Evolutionary conservation across 306 rosid genomes (phyloP).

Genomic region (Prunus armeniaca): DNA sequence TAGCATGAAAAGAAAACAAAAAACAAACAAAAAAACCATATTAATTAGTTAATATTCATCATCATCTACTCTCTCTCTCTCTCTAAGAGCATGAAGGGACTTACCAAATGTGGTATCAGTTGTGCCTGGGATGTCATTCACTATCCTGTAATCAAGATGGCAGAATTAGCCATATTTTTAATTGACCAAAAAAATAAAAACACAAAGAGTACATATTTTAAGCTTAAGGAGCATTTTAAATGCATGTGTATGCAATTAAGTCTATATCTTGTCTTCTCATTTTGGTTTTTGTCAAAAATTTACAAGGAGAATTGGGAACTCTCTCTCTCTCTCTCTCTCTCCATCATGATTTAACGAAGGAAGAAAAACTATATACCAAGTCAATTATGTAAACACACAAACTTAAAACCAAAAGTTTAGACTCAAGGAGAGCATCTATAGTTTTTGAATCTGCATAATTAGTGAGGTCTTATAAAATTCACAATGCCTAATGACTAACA

Average conservation of each 20-base stretch:
- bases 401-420: neutral
- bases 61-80: no score
- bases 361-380: neutral
- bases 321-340: no score
- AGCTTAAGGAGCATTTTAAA: no score
- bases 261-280: no score
- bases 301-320: no score
- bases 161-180: neutral
- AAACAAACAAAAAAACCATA: neutral
- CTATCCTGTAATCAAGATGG: conserved; percentile 54
- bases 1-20: neutral
- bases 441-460: neutral
- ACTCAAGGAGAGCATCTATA: neutral
- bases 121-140: conserved; percentile 92
- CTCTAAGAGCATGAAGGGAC: neutral
- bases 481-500: neutral
- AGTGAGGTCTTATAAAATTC: neutral
- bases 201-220: no score
- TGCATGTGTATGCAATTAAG: no score
- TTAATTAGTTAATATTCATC: no score
- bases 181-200: no score
- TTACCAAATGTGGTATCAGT: conserved; percentile 79
- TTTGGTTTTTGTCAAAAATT: no score
- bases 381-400: neutral
- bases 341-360: neutral